Conservation (phyloP, 345 rosid species). For the Streptanthus diversifolius region DNA sequence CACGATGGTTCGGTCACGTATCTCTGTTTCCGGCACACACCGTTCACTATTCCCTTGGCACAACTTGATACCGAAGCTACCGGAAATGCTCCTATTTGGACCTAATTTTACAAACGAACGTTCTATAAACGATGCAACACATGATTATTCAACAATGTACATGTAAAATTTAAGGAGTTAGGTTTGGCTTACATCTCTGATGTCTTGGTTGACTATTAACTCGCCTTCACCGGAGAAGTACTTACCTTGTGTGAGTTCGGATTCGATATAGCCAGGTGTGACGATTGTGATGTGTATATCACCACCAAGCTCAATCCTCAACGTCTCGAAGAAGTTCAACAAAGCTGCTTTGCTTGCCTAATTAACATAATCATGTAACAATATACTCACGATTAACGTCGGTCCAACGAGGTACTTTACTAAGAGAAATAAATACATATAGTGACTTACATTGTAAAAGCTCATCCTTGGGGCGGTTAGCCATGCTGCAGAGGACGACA, state of each 20-base stretch:
- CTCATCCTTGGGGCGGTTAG: slow-evolving; percentile 46
- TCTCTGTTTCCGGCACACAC: slow-evolving; percentile 51
- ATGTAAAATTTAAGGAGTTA: background rate
- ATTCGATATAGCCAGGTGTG: slow-evolving; percentile 57
- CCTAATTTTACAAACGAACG: slow-evolving; percentile 22
- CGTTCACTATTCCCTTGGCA: slow-evolving; percentile 47
- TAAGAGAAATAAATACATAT: background rate
- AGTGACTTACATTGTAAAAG: slow-evolving; percentile 45
- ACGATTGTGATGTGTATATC: slow-evolving; percentile 50
- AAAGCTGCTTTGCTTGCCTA: slow-evolving; percentile 73
- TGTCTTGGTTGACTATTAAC: slow-evolving; percentile 37
- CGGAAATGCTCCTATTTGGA: slow-evolving; percentile 35
- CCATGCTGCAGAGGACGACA: slow-evolving; percentile 52
- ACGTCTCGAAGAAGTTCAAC: slow-evolving; percentile 49
- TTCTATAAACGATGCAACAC: background rate
- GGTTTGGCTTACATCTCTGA: slow-evolving; percentile 41
- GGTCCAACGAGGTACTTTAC: background rate
- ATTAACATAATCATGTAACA: background rate
- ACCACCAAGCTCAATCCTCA: slow-evolving; percentile 52
- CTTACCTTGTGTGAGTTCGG: slow-evolving; percentile 49
- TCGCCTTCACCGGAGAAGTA: slow-evolving; percentile 34
- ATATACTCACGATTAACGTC: background rate
- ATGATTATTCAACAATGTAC: background rate
- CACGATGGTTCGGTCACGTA: slow-evolving; percentile 51
- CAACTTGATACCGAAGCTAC: slow-evolving; percentile 34